These are phyloP conservation scores for Metschnikowia amazonensis DNA, from an alignment of 805 yeast genomes.

Conservation along the genomic window DNA sequence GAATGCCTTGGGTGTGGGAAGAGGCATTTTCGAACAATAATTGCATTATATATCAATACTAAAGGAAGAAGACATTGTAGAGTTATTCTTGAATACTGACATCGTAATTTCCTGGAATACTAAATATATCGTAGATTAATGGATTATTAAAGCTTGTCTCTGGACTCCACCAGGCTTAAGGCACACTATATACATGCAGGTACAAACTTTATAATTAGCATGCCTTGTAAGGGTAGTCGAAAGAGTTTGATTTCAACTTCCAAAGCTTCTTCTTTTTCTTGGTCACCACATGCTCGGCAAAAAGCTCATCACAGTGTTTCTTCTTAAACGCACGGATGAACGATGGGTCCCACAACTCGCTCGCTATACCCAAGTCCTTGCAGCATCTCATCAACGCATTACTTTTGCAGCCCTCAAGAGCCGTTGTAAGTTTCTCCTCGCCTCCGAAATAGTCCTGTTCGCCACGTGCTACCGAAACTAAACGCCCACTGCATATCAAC, in stretches of 20 bases:
- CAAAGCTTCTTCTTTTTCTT: slow-evolving; percentile 88
- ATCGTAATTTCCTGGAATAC: too few relatives aligned
- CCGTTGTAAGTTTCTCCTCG: slow-evolving; percentile 86
- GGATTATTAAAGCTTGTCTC: neutral
- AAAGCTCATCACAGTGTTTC: slow-evolving; percentile 67
- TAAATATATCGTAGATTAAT: too few relatives aligned
- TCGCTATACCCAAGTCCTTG: slow-evolving; percentile 93
- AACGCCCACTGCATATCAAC: slow-evolving; percentile 77
- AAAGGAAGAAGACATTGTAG: neutral
- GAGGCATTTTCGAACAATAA: slow-evolving; percentile 49
- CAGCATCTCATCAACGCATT: slow-evolving; percentile 98
- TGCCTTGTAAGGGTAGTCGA: slow-evolving; percentile 80
- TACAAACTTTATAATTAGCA: slow-evolving; percentile 5
- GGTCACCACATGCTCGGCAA: slow-evolving; percentile 78
- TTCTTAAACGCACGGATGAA: slow-evolving; percentile 55
- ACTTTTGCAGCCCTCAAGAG: slow-evolving; percentile 94
- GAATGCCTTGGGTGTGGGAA: slow-evolving; percentile 66
- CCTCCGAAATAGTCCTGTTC: slow-evolving; percentile 87
- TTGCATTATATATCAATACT: slow-evolving; percentile 4
- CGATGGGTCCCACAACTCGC: slow-evolving; percentile 95
- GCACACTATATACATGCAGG: neutral
- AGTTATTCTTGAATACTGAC: too few relatives aligned
- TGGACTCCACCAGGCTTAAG: neutral
- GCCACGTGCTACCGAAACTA: slow-evolving; percentile 90
- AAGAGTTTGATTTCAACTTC: slow-evolving; percentile 72